Conservation (phyloP, 2,329 filamentous ascomycete species). For the Penicillium digitatum region DNA sequence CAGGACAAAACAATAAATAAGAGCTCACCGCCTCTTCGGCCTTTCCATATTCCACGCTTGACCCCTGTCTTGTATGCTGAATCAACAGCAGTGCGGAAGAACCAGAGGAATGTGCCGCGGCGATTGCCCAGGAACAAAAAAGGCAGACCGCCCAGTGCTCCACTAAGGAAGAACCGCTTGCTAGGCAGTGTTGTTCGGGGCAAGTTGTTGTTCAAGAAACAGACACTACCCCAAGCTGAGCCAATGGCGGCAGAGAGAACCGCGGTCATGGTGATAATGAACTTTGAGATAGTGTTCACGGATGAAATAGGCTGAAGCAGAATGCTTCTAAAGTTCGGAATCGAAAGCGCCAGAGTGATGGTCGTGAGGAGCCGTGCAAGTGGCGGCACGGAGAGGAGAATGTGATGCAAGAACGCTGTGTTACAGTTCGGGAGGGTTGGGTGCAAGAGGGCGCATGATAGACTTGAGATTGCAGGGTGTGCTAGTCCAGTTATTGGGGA, state of each 20-base stretch:
- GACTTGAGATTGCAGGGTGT: slow-evolving; percentile 77
- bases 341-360: slow-evolving; percentile 62
- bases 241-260: slow-evolving; percentile 81
- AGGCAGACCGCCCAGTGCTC: slow-evolving; percentile 71
- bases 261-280: slow-evolving; percentile 68
- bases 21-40: slow-evolving; percentile 76
- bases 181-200: slow-evolving; percentile 71
- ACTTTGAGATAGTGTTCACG: slow-evolving; percentile 62
- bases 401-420: slow-evolving; percentile 82
- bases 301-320: slow-evolving; percentile 66
- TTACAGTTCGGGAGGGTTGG: slow-evolving; percentile 82
- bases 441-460: slow-evolving; percentile 87
- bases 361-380: slow-evolving; percentile 68
- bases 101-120: slow-evolving; percentile 71
- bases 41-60: slow-evolving; percentile 84
- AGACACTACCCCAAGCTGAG: slow-evolving; percentile 82
- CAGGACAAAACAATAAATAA: slow-evolving; percentile 76
- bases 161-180: slow-evolving; percentile 84
- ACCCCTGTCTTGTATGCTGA: slow-evolving; percentile 89
- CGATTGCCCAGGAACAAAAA: slow-evolving; percentile 66
- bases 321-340: slow-evolving; percentile 65
- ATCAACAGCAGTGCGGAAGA: slow-evolving; percentile 72
- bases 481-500: slow-evolving; percentile 76
- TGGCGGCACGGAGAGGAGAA: slow-evolving; percentile 75
- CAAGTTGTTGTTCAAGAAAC: slow-evolving; percentile 77